phyloP scores from a whole-genome alignment of 192 early-diverging fungal species.

The Coemansia sp. region DNA sequence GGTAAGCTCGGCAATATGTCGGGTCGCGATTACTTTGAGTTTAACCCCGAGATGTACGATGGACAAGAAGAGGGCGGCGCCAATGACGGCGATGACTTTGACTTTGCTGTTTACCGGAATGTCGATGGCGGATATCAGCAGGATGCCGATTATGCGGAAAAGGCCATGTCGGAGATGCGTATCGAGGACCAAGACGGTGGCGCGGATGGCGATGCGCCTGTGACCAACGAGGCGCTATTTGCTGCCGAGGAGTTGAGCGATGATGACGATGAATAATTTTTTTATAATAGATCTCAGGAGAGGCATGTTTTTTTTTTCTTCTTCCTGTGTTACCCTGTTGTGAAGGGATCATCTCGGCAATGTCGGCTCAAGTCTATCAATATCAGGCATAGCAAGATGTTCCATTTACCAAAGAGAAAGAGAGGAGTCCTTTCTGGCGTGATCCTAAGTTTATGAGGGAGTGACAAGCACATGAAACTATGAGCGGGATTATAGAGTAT shows the following conservation, averaged over 20 bases:
- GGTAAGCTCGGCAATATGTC: constrained; percentile 93
- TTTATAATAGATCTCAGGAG: not conserved
- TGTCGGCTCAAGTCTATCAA: no score
- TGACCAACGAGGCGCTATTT: constrained; percentile 26
- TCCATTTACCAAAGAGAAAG: no score
- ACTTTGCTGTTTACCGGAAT: constrained; percentile 72
- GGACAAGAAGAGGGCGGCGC: constrained; percentile 66
- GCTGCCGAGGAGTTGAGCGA: constrained; percentile 26
- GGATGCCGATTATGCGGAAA: constrained; percentile 16
- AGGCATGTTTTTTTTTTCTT: not conserved
- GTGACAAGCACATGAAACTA: not conserved
- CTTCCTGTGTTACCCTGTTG: not conserved
- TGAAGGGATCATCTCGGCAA: not conserved
- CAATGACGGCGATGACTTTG: constrained; percentile 72
- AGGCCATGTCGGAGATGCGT: not conserved
- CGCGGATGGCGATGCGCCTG: not conserved
- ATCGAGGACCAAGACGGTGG: not conserved
- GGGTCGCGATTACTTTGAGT: constrained; percentile 95
- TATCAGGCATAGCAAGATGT: no score
- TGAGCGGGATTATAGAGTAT: not conserved
- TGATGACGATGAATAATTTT: constrained; percentile 6
- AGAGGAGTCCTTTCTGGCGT: not conserved
- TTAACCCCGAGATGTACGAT: constrained; percentile 86
- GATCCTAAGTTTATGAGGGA: not conserved
- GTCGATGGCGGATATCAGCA: constrained; percentile 58